Evolutionary conservation across 2,329 filamentous ascomycete species (phyloP).

Genomic region (Tolypocladium cylindrosporum): DNA sequence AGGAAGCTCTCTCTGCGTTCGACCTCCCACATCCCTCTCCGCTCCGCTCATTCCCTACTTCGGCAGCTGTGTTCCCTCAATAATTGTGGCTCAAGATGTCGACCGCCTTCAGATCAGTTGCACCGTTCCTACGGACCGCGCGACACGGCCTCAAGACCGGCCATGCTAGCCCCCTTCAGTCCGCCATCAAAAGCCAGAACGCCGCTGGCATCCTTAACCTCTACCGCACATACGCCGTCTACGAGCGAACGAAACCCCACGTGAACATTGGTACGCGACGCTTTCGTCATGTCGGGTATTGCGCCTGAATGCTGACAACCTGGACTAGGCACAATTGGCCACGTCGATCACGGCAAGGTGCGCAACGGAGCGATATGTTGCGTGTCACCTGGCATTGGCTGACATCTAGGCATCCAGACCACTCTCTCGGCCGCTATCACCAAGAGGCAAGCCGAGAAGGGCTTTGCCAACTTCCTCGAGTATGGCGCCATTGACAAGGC

Average conservation of each 20-base stretch:
- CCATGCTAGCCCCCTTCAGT: constrained; percentile 68
- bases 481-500: constrained; percentile 99
- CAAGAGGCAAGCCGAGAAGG: constrained; percentile 93
- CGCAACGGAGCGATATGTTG: background rate
- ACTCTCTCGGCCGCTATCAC: constrained; percentile 98
- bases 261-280: constrained; percentile 81
- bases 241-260: constrained; percentile 88
- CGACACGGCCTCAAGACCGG: constrained; percentile 62
- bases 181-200: constrained; percentile 52
- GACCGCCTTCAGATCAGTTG: constrained; percentile 65
- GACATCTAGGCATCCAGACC: constrained; percentile 50
- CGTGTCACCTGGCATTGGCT: background rate
- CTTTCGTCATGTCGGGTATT: background rate
- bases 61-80: constrained; percentile 13
- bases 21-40: constrained; percentile 3
- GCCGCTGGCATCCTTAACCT: constrained; percentile 55
- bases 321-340: constrained; percentile 76
- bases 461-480: constrained; percentile 86
- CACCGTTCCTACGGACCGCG: constrained; percentile 74
- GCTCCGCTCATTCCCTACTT: constrained; percentile 13
- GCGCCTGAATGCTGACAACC: background rate
- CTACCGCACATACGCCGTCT: constrained; percentile 58
- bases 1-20: constrained; percentile 8
- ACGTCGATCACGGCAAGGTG: constrained; percentile 99
- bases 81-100: constrained; percentile 53